Conservation (phyloP, 192 early-diverging fungal species). For the Backusella luteola region DNA sequence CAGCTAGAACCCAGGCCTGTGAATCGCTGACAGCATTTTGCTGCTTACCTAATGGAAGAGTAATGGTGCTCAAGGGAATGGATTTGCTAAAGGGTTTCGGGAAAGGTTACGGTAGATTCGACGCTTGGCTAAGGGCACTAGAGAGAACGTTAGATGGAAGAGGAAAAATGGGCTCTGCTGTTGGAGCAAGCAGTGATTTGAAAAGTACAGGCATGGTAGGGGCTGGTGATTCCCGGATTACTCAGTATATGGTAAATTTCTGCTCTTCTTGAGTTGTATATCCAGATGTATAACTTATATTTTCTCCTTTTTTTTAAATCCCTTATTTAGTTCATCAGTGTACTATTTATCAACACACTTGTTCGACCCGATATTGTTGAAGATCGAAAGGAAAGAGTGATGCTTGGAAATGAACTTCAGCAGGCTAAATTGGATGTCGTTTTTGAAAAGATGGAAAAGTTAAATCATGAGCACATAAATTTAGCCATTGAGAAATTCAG, state of each 20-base stretch:
- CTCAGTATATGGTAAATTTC: constrained; percentile 63
- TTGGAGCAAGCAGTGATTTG: constrained; percentile 71
- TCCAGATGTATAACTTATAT: background rate
- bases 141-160: constrained; percentile 69
- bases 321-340: constrained; percentile 55
- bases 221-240: constrained; percentile 50
- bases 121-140: constrained; percentile 70
- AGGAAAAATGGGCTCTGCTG: constrained; percentile 72
- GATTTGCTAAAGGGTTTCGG: constrained; percentile 65
- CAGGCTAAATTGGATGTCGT: constrained; percentile 46
- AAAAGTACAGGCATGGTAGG: constrained; percentile 51
- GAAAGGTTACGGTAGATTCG: constrained; percentile 25
- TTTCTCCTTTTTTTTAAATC: background rate
- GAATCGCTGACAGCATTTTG: constrained; percentile 75
- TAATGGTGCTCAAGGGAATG: constrained; percentile 68
- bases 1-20: constrained; percentile 63
- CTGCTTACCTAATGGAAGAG: constrained; percentile 71
- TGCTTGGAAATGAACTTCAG: constrained; percentile 67
- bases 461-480: constrained; percentile 30
- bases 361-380: constrained; percentile 58
- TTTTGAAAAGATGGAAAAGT: constrained; percentile 20
- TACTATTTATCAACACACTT: constrained; percentile 75
- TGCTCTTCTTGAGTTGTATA: background rate
- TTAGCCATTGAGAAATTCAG: constrained; percentile 25
- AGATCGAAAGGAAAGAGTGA: constrained; percentile 65